Percentiles rank a stretch among this genome's conserved stretches.
Evolutionary conservation across 306 rosid species (phyloP).

Genomic region (Quillaja saponaria): DNA sequence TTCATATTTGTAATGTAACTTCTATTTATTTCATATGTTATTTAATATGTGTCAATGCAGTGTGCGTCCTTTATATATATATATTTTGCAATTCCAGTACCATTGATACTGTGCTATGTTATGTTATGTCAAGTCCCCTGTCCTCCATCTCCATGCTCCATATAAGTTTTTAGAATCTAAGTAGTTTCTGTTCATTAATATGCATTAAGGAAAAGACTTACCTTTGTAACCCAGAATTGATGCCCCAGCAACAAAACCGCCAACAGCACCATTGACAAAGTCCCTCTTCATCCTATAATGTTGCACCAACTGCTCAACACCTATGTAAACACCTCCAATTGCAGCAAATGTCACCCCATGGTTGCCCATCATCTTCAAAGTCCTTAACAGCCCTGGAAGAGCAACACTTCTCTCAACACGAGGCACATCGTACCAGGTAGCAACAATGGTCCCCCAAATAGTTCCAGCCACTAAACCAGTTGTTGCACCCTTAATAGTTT

Average conservation of each 20-base stretch:
- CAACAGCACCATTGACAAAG: constrained; percentile 90
- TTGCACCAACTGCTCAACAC: constrained; percentile 85
- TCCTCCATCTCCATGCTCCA: too few relatives aligned
- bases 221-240: constrained; percentile 89
- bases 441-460: constrained; percentile 82
- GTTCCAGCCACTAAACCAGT: constrained; percentile 81
- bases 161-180: too few relatives aligned
- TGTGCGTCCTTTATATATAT: too few relatives aligned
- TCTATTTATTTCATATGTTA: too few relatives aligned
- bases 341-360: constrained; percentile 92
- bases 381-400: constrained; percentile 87
- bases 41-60: too few relatives aligned
- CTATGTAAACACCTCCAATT: constrained; percentile 91
- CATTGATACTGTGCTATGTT: too few relatives aligned
- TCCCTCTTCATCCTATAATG: constrained; percentile 83
- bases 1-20: too few relatives aligned
- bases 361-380: constrained; percentile 91
- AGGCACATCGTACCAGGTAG: constrained; percentile 93
- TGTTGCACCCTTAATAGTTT: constrained; percentile 84
- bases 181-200: too few relatives aligned
- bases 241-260: constrained; percentile 94
- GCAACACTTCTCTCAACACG: constrained; percentile 97
- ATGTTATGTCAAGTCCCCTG: too few relatives aligned
- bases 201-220: constrained; percentile 28
- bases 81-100: too few relatives aligned